Percentiles rank a stretch among this genome's conserved stretches.
Conservation (phyloP, 805 yeast genomes). For the Metschnikowia similis region DNA sequence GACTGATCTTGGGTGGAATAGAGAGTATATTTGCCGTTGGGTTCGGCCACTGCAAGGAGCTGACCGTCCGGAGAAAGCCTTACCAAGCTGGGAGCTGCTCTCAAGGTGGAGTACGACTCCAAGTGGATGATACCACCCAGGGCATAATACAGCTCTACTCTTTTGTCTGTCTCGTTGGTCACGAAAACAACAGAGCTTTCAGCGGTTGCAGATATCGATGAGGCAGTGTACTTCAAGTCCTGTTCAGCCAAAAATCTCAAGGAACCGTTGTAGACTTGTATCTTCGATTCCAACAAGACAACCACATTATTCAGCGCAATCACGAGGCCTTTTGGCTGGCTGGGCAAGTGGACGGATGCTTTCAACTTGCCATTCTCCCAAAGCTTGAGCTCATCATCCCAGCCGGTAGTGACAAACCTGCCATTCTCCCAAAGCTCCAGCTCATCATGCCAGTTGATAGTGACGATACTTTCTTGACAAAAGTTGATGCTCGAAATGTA, state of each 20-base stretch:
- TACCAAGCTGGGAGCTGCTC: conserved; percentile 60
- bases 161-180: conserved; percentile 28
- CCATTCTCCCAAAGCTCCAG: conserved; percentile 40
- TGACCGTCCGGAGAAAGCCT: conserved; percentile 67
- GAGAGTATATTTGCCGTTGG: conserved; percentile 78
- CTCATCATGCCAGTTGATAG: conserved; percentile 90
- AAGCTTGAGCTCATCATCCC: conserved; percentile 76
- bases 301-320: conserved; percentile 19
- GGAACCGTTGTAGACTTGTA: conserved; percentile 21
- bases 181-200: conserved; percentile 22
- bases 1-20: conserved; percentile 52
- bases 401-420: conserved; percentile 59
- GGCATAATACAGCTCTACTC: conserved; percentile 30
- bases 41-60: conserved; percentile 80
- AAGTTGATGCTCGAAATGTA: conserved; percentile 52
- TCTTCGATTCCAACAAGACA: conserved; percentile 29
- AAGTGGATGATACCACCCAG: conserved; percentile 36
- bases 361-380: conserved; percentile 23
- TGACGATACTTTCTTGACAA: conserved; percentile 28
- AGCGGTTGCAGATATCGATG: conserved; percentile 22
- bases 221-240: conserved; percentile 22
- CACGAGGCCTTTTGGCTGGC: conserved; percentile 36
- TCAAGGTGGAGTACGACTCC: conserved; percentile 35
- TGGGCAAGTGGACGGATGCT: conserved; percentile 14
- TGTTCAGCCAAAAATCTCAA: conserved; percentile 13